Evolutionary conservation across 352 stramenopile species (phyloP), one percentile per base, ranked within the genome.

Genomic region (Lagenidium giganteum): DNA sequence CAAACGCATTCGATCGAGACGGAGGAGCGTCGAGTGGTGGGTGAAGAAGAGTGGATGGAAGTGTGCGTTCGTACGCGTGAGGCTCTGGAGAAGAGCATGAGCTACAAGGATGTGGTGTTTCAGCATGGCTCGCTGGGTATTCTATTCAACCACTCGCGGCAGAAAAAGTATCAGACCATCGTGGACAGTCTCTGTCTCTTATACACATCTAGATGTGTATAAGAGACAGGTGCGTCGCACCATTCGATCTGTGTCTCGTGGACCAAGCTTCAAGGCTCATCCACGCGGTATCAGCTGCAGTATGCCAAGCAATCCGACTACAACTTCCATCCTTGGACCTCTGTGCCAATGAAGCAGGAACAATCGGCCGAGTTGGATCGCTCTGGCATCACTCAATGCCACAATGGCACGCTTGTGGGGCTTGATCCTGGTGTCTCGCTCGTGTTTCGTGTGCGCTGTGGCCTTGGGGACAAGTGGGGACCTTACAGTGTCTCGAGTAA

Each of bases 131-230:
- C 80, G 9, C 72, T 93, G 16, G 83, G 83, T 2, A 89, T 94
- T 29, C 37, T 91, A 21, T 84, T 94, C 29, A 77, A 92, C 33
- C 83, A 80, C 34, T 77, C 80, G 11, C 62, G 61, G 2, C 81
- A 70, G 26, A 87, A 80, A 39, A 77, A 67, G 42, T 93, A 75
- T 30, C 64, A 82, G 38, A 76, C 78, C 4, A 63, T 88, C 0
- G 81, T 95, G 5, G 83, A 95, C 44, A 92, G 73, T 24, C 67
- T 95, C 17, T n/a, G n/a, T n/a, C n/a, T n/a, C n/a, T n/a, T n/a
- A n/a, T n/a, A n/a, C n/a, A n/a, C n/a, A n/a, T n/a, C n/a, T n/a
- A n/a, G n/a, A n/a, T n/a, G n/a, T n/a, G n/a, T n/a, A n/a, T n/a
- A n/a, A n/a, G n/a, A n/a, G n/a, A n/a, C n/a, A n/a, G n/a, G 55